Evolutionary conservation across 176 grass and related monocot genomes (phyloP).

Genomic region (Alloteropsis semialata): DNA sequence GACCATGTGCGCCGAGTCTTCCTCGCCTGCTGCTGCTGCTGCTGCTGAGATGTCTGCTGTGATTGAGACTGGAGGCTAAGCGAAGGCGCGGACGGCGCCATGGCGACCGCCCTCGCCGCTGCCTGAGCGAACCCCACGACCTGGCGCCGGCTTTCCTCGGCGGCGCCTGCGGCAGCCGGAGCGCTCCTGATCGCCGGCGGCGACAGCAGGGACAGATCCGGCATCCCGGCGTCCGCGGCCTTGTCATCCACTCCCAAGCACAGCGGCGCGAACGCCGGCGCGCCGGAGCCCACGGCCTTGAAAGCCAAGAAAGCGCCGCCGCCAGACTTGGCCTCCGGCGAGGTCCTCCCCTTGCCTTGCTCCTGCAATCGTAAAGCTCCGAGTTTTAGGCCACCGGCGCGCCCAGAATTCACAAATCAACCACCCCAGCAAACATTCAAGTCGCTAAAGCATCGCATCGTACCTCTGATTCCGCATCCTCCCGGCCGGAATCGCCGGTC

Average conservation of each 20-base stretch:
- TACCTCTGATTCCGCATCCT: conserved; percentile 28
- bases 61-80: conserved; percentile 34
- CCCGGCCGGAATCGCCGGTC: conserved; percentile 47
- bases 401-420: background rate
- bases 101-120: conserved; percentile 20
- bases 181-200: conserved; percentile 16
- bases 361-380: conserved; percentile 28
- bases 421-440: background rate
- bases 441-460: background rate
- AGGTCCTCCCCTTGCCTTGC: conserved; percentile 20
- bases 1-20: conserved; percentile 93
- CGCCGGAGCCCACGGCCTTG: conserved; percentile 40
- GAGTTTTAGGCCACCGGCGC: conserved; percentile 9
- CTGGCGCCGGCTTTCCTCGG: conserved; percentile 12
- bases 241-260: conserved; percentile 34
- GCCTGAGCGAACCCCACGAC: conserved; percentile 29
- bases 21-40: conserved; percentile 58
- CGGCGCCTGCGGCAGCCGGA: background rate
- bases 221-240: conserved; percentile 8
- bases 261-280: conserved; percentile 30
- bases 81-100: conserved; percentile 26
- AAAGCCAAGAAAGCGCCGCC: conserved; percentile 32
- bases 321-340: conserved; percentile 16
- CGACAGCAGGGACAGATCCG: conserved; percentile 51
- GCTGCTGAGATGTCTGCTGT: conserved; percentile 34